Conservation (phyloP, 177 flowering plant genomes). For the Vitis hybrid region DNA sequence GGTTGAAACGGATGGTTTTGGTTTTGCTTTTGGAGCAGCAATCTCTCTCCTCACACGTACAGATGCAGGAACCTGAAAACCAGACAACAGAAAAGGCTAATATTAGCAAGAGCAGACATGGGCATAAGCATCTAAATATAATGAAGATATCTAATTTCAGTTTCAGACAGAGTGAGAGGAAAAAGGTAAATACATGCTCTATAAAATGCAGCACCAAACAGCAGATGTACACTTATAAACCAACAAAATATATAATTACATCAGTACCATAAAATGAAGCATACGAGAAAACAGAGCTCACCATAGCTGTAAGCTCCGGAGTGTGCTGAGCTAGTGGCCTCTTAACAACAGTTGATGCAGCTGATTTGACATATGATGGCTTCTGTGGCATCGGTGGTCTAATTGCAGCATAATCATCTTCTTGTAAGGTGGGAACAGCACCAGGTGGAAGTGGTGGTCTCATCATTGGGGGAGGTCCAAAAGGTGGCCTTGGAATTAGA, state of each 20-base stretch:
- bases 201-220: too few species aligned
- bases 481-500: constrained; percentile 66
- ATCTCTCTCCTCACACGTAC: constrained; percentile 94
- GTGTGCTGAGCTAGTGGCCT: constrained; percentile 99
- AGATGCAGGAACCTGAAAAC: constrained; percentile 89
- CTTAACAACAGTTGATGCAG: constrained; percentile 96
- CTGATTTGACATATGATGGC: constrained; percentile 95
- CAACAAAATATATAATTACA: too few species aligned
- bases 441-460: constrained; percentile 92
- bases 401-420: constrained; percentile 38
- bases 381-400: constrained; percentile 57
- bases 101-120: neutral
- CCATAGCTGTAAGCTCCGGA: constrained; percentile 98
- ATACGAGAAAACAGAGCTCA: constrained; percentile 26
- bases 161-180: too few species aligned
- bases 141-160: too few species aligned
- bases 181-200: too few species aligned
- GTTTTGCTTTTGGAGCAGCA: constrained; percentile 65
- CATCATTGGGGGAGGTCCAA: constrained; percentile 80
- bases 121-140: too few species aligned
- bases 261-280: too few species aligned
- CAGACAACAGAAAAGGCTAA: neutral
- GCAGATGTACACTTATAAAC: too few species aligned
- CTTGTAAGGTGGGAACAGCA: constrained; percentile 52
- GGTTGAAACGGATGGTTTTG: constrained; percentile 44